These are phyloP conservation scores for Cyberlindnera lachancei DNA, from an alignment of 805 yeast species.

Conservation along the genomic window DNA sequence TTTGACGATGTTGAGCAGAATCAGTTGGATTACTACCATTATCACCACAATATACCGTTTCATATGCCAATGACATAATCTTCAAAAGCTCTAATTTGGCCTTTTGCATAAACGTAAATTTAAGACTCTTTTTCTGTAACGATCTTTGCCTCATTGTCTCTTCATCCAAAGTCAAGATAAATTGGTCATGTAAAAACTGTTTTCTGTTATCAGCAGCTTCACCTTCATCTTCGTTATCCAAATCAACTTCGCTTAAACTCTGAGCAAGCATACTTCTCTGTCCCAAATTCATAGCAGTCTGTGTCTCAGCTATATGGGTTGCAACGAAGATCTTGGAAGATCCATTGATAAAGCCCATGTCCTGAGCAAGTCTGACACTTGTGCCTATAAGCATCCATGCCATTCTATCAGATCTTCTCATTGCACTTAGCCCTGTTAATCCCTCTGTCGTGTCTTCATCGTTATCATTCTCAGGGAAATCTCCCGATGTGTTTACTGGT, in stretches of 20 bases:
- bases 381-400: constrained; percentile 92
- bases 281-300: constrained; percentile 74
- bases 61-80: constrained; percentile 76
- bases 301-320: constrained; percentile 76
- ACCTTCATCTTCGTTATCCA: constrained; percentile 35
- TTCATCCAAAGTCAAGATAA: constrained; percentile 23
- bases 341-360: constrained; percentile 70
- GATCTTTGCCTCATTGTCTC: constrained; percentile 22
- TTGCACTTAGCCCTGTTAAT: constrained; percentile 72
- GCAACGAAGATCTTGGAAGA: constrained; percentile 73
- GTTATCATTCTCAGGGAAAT: constrained; percentile 3
- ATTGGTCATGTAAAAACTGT: constrained; percentile 25
- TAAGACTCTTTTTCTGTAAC: constrained; percentile 26
- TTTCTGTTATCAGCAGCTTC: constrained; percentile 20
- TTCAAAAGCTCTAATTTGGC: constrained; percentile 77
- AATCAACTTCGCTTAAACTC: constrained; percentile 58
- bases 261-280: constrained; percentile 72
- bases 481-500: constrained; percentile 27
- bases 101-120: constrained; percentile 54
- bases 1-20: constrained; percentile 48
- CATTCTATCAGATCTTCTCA: constrained; percentile 82
- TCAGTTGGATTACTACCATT: constrained; percentile 42
- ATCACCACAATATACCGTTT: constrained; percentile 68
- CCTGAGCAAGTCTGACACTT: constrained; percentile 80
- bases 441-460: constrained; percentile 35